A percentile compares a stretch with the other conserved stretches of the same genome.
These are phyloP conservation scores for Pseudogymnoascus pannorum DNA, from an alignment of 2,329 filamentous ascomycete genomes.

Conservation along the genomic window DNA sequence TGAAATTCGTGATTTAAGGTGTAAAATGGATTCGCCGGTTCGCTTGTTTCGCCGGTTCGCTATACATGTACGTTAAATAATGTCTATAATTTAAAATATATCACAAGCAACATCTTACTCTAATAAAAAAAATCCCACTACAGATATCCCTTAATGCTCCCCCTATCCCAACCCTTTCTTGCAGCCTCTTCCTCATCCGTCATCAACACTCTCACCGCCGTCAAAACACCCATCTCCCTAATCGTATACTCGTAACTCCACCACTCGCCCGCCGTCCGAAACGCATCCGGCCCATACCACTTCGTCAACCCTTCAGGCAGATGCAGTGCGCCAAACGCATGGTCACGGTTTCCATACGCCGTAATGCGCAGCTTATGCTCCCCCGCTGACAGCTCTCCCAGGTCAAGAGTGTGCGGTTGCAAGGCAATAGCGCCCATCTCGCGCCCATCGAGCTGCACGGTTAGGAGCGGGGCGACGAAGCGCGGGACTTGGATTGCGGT, in stretches of 20 bases:
- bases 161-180: neutral
- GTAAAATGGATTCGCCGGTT: too few relatives aligned
- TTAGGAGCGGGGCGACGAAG: constrained; percentile 23
- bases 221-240: neutral
- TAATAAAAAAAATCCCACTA: neutral
- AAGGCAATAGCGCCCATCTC: constrained; percentile 23
- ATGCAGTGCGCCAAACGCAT: constrained; percentile 26
- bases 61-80: too few relatives aligned
- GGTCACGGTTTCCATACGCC: constrained; percentile 25
- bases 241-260: neutral
- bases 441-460: constrained; percentile 12
- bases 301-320: constrained; percentile 18
- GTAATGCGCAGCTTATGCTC: constrained; percentile 20
- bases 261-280: neutral
- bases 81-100: too few relatives aligned
- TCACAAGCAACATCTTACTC: too few relatives aligned
- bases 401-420: constrained; percentile 20
- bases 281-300: constrained; percentile 20
- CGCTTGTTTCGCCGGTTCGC: too few relatives aligned
- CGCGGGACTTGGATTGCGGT: constrained; percentile 15
- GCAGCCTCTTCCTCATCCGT: neutral
- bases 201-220: neutral
- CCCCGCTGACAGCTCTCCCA: constrained; percentile 16
- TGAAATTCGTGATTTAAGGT: too few relatives aligned
- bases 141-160: neutral